Evolutionary conservation across 2,329 filamentous ascomycete species (phyloP).

Genomic region (Microsporum ferrugineum): DNA sequence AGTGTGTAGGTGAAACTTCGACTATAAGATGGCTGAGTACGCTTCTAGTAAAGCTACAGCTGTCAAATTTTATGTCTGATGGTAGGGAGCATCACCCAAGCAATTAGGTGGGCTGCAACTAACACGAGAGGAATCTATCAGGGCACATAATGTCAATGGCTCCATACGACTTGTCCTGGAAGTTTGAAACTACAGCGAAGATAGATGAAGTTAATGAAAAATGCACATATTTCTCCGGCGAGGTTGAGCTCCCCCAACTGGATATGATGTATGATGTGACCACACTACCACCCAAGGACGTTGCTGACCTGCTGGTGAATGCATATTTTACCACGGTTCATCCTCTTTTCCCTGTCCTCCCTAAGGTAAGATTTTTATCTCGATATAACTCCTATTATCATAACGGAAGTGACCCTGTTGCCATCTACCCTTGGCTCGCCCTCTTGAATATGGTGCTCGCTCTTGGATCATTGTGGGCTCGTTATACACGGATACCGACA

Average conservation of each 20-base stretch:
- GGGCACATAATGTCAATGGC: neutral
- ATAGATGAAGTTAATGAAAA: constrained; percentile 10
- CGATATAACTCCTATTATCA: constrained; percentile 24
- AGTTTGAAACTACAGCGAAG: neutral
- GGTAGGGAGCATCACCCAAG: neutral
- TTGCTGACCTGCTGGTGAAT: constrained; percentile 24
- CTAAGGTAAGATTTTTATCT: constrained; percentile 21
- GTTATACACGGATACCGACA: constrained; percentile 21
- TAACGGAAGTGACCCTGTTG: constrained; percentile 10
- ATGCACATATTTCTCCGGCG: constrained; percentile 27
- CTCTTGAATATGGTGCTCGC: constrained; percentile 34
- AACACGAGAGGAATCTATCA: neutral
- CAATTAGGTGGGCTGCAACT: neutral
- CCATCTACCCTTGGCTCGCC: constrained; percentile 24
- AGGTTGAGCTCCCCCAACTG: constrained; percentile 16
- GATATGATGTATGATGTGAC: constrained; percentile 24
- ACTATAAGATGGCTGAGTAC: constrained; percentile 14
- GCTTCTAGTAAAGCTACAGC: constrained; percentile 6
- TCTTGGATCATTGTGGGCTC: constrained; percentile 28
- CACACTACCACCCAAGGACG: constrained; percentile 23
- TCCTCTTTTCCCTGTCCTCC: constrained; percentile 30
- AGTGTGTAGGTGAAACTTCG: constrained; percentile 13
- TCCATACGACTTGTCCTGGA: neutral
- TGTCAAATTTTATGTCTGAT: constrained; percentile 4
- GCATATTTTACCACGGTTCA: constrained; percentile 30